Base-by-base conservation (phyloP, 768 basidiomycete genomes). In the Tulasnella sp. region DNA sequence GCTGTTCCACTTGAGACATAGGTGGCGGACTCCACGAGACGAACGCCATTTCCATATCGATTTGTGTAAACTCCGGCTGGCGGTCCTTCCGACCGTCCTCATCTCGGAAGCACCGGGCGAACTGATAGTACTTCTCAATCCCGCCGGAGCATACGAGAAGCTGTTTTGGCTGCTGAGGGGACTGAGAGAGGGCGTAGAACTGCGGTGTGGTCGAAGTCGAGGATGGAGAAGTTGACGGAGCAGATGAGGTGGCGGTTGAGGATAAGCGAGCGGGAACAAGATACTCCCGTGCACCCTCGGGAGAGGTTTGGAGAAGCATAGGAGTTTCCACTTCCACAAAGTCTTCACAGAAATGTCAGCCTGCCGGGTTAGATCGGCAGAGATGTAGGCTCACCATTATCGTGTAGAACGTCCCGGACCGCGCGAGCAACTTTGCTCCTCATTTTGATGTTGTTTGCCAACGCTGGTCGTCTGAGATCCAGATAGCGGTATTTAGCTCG, bases 11-110 rank as follows among this genome's bases (percentile, higher is more conserved):
- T 6, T 65, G 12, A 36, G 64, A 16, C 4, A 52, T 22, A 5
- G 47, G 8, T 32, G 64, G 29, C 7, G 37, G 39, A 65, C 89
- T 90, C 88, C 95, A 97, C 8, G 90, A 90, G 19, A 95, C 89
- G 80, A 91, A 98, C 1, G 91, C 94, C 91, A 97, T 95, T 81
- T 98, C 95, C 74, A 98, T 80, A 87, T 98, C 95, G 74, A 98
- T 84, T 81, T 98, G 95, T 26, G 95, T 98, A 80, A 98, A 98
- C 80, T 98, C 95, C 0, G 95, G 95, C 78, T 98, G 95, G 59
- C 95, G 86, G 79, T 98, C 95, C 80, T 91, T 95, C 72, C 95
- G 86, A 4, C 95, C 94, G 77, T 93, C 94, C 80, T 98, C 95
- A 79, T 98, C 95, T 62, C 95, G 87, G 84, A 98, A 98, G 81